Conservation (phyloP, 257 asterid species). For the Phtheirospermum japonicum region DNA sequence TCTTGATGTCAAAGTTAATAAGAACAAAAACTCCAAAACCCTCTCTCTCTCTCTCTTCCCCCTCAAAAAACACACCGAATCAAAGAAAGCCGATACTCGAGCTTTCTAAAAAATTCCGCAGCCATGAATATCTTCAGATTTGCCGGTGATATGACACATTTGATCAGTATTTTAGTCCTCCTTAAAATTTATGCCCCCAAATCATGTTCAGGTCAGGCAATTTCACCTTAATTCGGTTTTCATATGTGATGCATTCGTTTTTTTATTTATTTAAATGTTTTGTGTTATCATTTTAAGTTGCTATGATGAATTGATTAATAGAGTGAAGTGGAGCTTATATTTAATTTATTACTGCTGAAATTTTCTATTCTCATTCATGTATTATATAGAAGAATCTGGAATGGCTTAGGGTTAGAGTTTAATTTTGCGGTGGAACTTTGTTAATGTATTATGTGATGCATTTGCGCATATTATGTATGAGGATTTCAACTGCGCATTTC, state of each 20-base stretch:
- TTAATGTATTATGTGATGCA: background rate
- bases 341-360: background rate
- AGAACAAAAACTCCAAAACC: slow-evolving; percentile 9
- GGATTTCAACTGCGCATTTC: too few relatives aligned
- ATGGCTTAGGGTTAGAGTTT: slow-evolving; percentile 28
- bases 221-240: slow-evolving; percentile 23
- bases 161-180: slow-evolving; percentile 77
- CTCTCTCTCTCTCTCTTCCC: slow-evolving; percentile 17
- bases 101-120: background rate
- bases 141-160: slow-evolving; percentile 92
- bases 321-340: slow-evolving; percentile 8
- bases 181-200: slow-evolving; percentile 88
- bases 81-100: background rate
- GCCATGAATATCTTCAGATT: slow-evolving; percentile 85
- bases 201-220: slow-evolving; percentile 78
- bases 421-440: background rate
- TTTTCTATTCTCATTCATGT: slow-evolving; percentile 18
- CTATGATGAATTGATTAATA: slow-evolving; percentile 13
- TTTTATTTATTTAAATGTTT: too few relatives aligned
- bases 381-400: slow-evolving; percentile 15
- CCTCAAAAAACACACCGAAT: background rate
- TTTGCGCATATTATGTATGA: too few relatives aligned
- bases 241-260: slow-evolving; percentile 11
- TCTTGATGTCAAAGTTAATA: slow-evolving; percentile 20
- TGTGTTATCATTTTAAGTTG: slow-evolving; percentile 16